Base-by-base conservation (phyloP, 257 asterid species). In the Ilex asprella region DNA sequence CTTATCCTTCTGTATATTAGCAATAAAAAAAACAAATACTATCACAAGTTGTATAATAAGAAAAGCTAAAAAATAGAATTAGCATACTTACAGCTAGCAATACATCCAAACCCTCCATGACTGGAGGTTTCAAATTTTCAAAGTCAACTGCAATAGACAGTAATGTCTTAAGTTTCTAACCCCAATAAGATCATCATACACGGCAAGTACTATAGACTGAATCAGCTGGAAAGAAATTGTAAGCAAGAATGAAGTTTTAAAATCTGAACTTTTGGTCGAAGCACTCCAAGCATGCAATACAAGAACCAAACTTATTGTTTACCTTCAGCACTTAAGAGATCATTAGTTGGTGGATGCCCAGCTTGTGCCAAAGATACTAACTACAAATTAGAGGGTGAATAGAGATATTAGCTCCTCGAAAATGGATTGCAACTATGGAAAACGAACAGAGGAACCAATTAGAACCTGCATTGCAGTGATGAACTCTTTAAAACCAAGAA, bases 401-500 rank as follows among this genome's bases (percentile, higher is more conserved):
- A 14, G 60, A 63, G 11, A 65, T 61, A 63, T 80, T 53, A 78
- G 72, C 76, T 54, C 35, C 75, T 67, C 16, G 30, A 47, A 52
- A 2, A 50, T 47, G 51, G 30, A 63, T 13, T 55, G 53, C 5
- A 53, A 53, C 71, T 55, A 16, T 15, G 61, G 55, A 46, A 75
- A 50, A 61, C 58, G 41, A 47, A 58, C 44, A 35, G 29, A 59
- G 31, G 52, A 55, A 65, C 63, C 39, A 43, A 72, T 8, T 12
- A 30, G 65, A 75, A 89, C 99, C 97, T 93, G 97, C 95, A 87
- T 84, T 55, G 96, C 89, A 29, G 86, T 73, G 54, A 87, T 61
- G 68, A 93, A 93, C 70, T 89, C 99, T 72, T 73, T 93, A 62
- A 93, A 73, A 71, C 96, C 95, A 60, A 92, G 97, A 78, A 83